These are phyloP conservation scores for Pisolithus sp. DNA, from an alignment of 768 basidiomycete species.

Conservation along the genomic window DNA sequence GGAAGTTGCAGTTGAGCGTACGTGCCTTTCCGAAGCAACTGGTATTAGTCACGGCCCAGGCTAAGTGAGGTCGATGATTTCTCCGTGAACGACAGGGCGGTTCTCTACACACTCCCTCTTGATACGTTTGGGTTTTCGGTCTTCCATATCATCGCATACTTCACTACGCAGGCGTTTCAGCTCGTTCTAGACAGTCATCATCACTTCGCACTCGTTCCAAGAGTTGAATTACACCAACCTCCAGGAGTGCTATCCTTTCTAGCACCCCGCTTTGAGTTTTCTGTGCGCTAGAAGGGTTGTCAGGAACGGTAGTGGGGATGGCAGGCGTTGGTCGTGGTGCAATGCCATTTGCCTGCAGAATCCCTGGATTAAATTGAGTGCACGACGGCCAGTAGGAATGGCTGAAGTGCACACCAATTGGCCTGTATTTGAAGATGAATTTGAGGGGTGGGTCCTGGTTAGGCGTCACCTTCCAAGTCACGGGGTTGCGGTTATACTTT, in stretches of 20 bases:
- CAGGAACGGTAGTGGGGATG: background rate
- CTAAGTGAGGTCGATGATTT: slow-evolving; percentile 16
- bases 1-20: no score
- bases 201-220: background rate
- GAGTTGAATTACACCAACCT: background rate
- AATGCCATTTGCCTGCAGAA: slow-evolving; percentile 17
- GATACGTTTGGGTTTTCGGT: slow-evolving; percentile 12
- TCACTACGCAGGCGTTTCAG: slow-evolving; percentile 11
- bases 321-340: slow-evolving; percentile 1
- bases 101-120: slow-evolving; percentile 8
- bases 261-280: slow-evolving; percentile 1
- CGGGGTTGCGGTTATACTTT: rapidly evolving
- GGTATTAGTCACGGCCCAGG: no score
- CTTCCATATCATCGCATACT: background rate
- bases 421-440: slow-evolving; percentile 17
- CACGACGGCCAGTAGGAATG: background rate
- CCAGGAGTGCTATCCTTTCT: slow-evolving; percentile 3
- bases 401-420: slow-evolving; percentile 7
- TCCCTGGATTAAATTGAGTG: slow-evolving; percentile 2
- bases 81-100: background rate
- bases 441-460: slow-evolving; percentile 3
- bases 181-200: slow-evolving; percentile 1
- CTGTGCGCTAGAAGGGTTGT: background rate
- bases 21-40: no score
- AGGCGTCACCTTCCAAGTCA: background rate